phyloP scores from a whole-genome alignment of 805 yeast genomes.

The Cyberlindnera euphorbiae region DNA sequence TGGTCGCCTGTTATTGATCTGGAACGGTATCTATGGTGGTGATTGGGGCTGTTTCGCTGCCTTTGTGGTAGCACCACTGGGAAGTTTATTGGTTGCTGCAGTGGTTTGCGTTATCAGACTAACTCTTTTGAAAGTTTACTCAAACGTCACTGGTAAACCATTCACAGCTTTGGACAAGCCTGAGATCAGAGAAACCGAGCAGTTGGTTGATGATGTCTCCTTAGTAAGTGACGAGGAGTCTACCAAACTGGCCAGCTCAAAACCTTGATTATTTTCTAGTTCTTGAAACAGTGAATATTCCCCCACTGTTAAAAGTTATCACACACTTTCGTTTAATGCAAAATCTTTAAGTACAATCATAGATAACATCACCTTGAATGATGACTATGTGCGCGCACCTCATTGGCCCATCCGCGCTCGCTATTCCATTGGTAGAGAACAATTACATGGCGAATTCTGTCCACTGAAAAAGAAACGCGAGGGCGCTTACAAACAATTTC shows the following conservation, averaged over 20 bases:
- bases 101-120: conserved; percentile 48
- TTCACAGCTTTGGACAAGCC: conserved; percentile 32
- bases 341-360: no score
- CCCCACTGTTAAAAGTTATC: no score
- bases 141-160: conserved; percentile 17
- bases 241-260: no score
- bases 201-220: not conserved
- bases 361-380: no score
- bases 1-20: conserved; percentile 64
- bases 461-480: no score
- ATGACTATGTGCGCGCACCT: not conserved
- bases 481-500: not conserved
- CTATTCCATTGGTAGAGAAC: no score
- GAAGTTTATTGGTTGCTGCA: conserved; percentile 60
- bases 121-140: conserved; percentile 21
- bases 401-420: not conserved
- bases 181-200: not conserved
- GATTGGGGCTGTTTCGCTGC: conserved; percentile 98
- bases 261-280: no score
- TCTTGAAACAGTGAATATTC: no score
- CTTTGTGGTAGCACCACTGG: conserved; percentile 84
- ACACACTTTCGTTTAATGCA: no score
- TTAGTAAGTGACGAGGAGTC: conserved; percentile 1
- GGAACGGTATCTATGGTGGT: conserved; percentile 72
- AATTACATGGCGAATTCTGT: no score